Evolutionary conservation across 176 grass and related monocot genomes (phyloP).

Genomic region (Phragmites australis): DNA sequence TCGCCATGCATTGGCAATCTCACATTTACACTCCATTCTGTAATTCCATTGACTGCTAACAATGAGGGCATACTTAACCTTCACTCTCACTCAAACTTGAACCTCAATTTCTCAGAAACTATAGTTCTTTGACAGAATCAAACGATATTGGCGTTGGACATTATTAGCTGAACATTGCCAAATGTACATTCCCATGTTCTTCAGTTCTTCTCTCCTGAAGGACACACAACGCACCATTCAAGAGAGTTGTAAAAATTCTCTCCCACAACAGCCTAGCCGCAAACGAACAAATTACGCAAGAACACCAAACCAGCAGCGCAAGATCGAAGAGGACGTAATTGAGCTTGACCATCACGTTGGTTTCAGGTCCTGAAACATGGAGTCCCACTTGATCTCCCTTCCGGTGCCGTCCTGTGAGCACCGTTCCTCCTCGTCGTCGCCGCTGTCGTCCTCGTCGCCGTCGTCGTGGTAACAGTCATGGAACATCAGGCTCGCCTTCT

Average conservation of each 20-base stretch:
- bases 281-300: not conserved
- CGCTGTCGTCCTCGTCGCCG: not conserved
- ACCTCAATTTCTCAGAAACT: not conserved
- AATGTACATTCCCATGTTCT: not conserved
- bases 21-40: not conserved
- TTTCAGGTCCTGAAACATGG: slow-evolving; percentile 65
- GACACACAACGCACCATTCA: not conserved
- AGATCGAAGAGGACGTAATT: not conserved
- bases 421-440: not conserved
- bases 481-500: slow-evolving; percentile 58
- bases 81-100: not conserved
- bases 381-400: slow-evolving; percentile 56
- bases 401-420: not conserved
- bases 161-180: slow-evolving; percentile 14
- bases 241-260: slow-evolving; percentile 38
- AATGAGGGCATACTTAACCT: not conserved
- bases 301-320: not conserved
- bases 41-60: not conserved
- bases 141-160: not conserved
- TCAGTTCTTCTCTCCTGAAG: not conserved
- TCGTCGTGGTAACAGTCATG: slow-evolving; percentile 40
- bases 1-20: not conserved
- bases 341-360: slow-evolving; percentile 41
- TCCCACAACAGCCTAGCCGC: not conserved
- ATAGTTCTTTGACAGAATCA: not conserved